Conservation (phyloP, 2,329 filamentous ascomycete genomes). For the Trichoderma koningii region DNA sequence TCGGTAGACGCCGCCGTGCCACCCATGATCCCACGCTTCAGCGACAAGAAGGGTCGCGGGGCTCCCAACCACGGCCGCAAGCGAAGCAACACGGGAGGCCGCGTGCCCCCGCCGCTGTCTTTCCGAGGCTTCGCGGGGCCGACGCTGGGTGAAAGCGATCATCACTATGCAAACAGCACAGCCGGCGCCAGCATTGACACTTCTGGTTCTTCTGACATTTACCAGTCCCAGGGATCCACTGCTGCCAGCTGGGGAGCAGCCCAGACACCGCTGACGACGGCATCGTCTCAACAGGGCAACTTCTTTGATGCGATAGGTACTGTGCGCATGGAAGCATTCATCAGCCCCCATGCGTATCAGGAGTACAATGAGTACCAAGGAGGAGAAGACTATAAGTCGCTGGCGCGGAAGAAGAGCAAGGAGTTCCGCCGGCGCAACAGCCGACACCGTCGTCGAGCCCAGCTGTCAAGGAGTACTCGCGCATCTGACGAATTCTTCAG, state of each 20-base stretch:
- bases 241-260: constrained; percentile 50
- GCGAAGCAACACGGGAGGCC: constrained; percentile 83
- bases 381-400: constrained; percentile 52
- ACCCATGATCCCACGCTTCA: constrained; percentile 70
- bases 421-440: constrained; percentile 56
- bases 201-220: constrained; percentile 62
- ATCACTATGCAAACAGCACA: constrained; percentile 58
- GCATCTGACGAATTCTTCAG: constrained; percentile 53
- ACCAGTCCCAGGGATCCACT: constrained; percentile 56
- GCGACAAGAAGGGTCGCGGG: constrained; percentile 54
- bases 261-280: constrained; percentile 53
- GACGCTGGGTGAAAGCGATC: constrained; percentile 45
- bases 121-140: constrained; percentile 78
- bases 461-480: constrained; percentile 46
- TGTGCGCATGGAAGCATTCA: constrained; percentile 96
- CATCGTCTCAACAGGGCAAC: constrained; percentile 56
- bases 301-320: constrained; percentile 91
- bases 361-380: constrained; percentile 51
- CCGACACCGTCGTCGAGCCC: constrained; percentile 56
- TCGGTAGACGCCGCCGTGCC: constrained; percentile 68
- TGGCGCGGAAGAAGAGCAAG: constrained; percentile 56
- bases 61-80: constrained; percentile 70
- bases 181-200: constrained; percentile 60
- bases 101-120: constrained; percentile 67
- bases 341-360: constrained; percentile 61